phyloP scores from a whole-genome alignment of 2,329 filamentous ascomycete genomes.

The Cladosporium sp. region DNA sequence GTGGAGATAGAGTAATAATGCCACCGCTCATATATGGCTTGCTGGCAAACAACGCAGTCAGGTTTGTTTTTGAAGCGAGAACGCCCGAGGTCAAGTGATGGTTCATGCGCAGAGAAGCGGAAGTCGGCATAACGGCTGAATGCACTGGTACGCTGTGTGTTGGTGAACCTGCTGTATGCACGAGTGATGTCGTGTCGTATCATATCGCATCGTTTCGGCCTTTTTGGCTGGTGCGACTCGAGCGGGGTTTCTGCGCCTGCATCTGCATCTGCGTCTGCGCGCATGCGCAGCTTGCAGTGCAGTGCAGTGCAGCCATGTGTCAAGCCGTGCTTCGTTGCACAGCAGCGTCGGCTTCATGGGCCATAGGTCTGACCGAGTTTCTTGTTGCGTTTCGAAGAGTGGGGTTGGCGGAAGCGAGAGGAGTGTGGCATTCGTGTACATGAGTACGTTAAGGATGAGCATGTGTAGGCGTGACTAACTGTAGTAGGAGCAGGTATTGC shows the following conservation, averaged over 20 bases:
- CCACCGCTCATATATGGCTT: not conserved
- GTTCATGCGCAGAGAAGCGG: not conserved
- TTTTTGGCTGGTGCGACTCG: conserved; percentile 8
- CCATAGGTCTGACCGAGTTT: conserved; percentile 13
- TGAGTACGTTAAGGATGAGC: not conserved
- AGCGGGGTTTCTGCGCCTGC: conserved; percentile 10
- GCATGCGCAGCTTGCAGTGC: not conserved
- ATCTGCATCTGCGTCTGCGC: not conserved
- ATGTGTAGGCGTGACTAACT: not conserved
- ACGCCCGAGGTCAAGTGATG: conserved; percentile 12
- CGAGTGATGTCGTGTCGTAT: conserved; percentile 2
- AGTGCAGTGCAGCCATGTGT: conserved; percentile 14
- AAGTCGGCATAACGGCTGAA: conserved; percentile 7
- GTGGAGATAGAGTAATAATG: not conserved
- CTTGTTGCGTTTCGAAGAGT: conserved; percentile 5
- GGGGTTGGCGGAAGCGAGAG: not conserved
- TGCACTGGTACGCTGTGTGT: not conserved
- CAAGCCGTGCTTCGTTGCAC: conserved; percentile 20
- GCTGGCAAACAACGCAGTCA: not conserved
- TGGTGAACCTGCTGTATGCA: not conserved
- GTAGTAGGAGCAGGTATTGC: not conserved
- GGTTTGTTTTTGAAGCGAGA: not conserved
- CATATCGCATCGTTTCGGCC: not conserved
- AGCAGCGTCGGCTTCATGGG: not conserved
- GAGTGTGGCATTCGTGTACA: not conserved